A percentile compares a stretch with the other conserved stretches of the same genome.
Evolutionary conservation across 257 asterid species (phyloP).

Genomic region (Coffea eugenioides): DNA sequence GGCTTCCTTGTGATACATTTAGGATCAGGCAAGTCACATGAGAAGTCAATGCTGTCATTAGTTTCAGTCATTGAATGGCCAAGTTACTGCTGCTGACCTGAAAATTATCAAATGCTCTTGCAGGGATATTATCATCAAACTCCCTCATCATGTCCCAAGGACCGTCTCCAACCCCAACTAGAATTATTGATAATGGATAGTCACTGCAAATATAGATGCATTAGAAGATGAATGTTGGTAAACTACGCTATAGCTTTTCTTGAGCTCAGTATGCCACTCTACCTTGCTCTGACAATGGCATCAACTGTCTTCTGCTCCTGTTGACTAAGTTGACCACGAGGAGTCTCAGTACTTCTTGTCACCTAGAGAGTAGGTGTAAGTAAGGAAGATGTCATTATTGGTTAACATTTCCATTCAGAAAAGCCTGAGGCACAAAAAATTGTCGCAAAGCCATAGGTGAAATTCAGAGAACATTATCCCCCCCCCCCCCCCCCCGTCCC

Average conservation of each 20-base stretch:
- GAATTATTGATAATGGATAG: too few species aligned
- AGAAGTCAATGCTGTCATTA: not conserved
- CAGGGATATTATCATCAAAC: too few species aligned
- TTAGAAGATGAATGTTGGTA: not conserved
- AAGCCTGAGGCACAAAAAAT: not conserved
- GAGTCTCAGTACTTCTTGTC: conserved; percentile 77
- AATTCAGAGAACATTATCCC: not conserved
- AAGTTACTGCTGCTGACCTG: conserved; percentile 47
- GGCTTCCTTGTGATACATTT: not conserved
- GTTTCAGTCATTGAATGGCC: not conserved
- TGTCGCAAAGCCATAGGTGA: not conserved
- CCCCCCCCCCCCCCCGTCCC: too few species aligned
- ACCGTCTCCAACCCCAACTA: too few species aligned
- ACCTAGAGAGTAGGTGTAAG: conserved; percentile 29
- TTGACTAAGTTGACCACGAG: conserved; percentile 57
- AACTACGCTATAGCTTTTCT: not conserved
- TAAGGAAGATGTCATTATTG: not conserved
- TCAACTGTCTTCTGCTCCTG: conserved; percentile 83
- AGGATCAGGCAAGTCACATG: not conserved
- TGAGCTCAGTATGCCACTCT: conserved; percentile 2
- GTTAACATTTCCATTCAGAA: not conserved
- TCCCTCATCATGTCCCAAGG: too few species aligned
- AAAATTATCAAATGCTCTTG: not conserved
- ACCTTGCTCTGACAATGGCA: conserved; percentile 89
- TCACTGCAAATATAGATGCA: conserved; percentile 23